phyloP scores from a whole-genome alignment of 257 asterid genomes.

The Solanum rostratum region DNA sequence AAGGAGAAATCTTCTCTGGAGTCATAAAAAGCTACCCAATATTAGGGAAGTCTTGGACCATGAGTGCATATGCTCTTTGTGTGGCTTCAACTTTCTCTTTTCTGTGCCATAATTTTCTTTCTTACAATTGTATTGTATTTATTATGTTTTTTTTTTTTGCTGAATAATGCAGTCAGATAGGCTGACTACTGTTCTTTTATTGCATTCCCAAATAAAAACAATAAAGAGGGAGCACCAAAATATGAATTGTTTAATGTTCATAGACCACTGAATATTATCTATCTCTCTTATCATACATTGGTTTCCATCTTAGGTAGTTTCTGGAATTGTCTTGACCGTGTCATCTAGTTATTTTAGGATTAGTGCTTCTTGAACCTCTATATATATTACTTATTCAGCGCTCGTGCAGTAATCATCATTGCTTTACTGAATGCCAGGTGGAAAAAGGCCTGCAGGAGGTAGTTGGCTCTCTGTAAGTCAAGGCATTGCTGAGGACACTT shows the following conservation, averaged over 20 bases:
- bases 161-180: not conserved
- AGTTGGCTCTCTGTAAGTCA: conserved; percentile 94
- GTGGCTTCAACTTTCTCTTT: not conserved
- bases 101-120: not conserved
- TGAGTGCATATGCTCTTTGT: not conserved
- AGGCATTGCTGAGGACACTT: conserved; percentile 89
- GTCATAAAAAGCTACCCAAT: not conserved
- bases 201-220: not conserved
- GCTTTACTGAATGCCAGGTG: conserved; percentile 29
- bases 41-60: not conserved
- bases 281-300: not conserved
- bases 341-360: not conserved
- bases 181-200: not conserved
- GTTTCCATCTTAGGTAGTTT: not conserved
- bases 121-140: not conserved
- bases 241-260: not conserved
- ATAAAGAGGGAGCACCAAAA: not conserved
- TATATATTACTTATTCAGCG: not conserved
- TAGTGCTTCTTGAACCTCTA: conserved; percentile 3
- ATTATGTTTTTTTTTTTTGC: not conserved
- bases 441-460: conserved; percentile 59
- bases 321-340: not conserved
- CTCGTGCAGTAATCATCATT: not conserved
- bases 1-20: not conserved
- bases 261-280: not conserved